phyloP scores from a whole-genome alignment of 257 asterid genomes.

The Solanum medicagineum region DNA sequence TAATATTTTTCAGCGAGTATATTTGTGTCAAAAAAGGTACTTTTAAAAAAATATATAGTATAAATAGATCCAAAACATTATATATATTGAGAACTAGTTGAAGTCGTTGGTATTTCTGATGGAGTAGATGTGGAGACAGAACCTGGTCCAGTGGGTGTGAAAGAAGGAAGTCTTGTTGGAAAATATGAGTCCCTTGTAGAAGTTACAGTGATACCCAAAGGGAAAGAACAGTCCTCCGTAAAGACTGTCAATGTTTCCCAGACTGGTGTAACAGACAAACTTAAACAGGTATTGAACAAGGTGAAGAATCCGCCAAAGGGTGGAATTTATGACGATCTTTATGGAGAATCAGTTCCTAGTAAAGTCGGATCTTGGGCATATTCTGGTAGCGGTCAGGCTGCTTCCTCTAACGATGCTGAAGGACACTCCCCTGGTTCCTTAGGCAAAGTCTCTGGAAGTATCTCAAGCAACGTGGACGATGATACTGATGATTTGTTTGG shows the following conservation, averaged over 20 bases:
- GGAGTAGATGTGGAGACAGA: conserved; percentile 95
- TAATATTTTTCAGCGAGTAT: too few relatives aligned
- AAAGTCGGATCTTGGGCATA: conserved; percentile 89
- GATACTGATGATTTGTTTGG: conserved; percentile 75
- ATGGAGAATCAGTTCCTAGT: conserved; percentile 70
- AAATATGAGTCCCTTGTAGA: conserved; percentile 92
- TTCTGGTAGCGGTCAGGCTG: conserved; percentile 24
- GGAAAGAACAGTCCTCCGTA: conserved; percentile 44
- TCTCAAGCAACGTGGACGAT: conserved; percentile 30
- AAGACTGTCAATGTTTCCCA: conserved; percentile 36
- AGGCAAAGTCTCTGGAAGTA: conserved; percentile 19
- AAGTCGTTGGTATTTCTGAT: conserved; percentile 80
- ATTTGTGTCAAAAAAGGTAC: too few relatives aligned
- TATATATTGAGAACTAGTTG: conserved; percentile 11
- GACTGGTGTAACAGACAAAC: conserved; percentile 75
- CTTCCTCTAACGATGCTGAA: conserved; percentile 22
- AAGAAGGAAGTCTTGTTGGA: conserved; percentile 98
- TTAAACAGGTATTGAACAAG: conserved; percentile 73
- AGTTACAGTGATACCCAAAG: conserved; percentile 72
- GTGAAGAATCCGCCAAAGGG: conserved; percentile 62
- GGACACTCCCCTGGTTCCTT: conserved; percentile 18
- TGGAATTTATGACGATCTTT: conserved; percentile 88
- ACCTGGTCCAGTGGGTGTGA: conserved; percentile 90
- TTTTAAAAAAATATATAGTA: too few relatives aligned
- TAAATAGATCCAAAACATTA: too few relatives aligned